Base-by-base conservation (phyloP, 129 eudicot genomes). In the Flaveria sonorensis region DNA sequence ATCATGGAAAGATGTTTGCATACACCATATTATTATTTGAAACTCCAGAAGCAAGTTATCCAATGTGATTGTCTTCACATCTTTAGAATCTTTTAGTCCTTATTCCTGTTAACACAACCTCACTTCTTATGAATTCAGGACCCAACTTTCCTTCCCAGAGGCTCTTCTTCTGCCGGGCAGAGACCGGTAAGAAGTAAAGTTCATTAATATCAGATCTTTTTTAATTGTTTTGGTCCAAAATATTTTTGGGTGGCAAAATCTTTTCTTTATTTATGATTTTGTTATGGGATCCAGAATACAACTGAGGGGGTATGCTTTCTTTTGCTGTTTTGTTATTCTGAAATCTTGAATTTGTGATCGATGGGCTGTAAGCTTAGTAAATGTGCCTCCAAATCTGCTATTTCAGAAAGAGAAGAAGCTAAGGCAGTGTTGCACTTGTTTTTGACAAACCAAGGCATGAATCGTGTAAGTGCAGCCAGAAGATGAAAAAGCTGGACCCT, bases 341-440 rank as follows among this genome's bases (percentile, higher is more conserved):
- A 73, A 83, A 74, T 83, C 76, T 75, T 66, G 62, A 78, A 55
- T 73, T 77, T 75, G 79, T 80, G 40, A 43, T 80, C 75, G 96
- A 87, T 72, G 91, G 71, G 80, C 91, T n/a, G 81, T 82, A 76
- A 90, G 84, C 83, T 55, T 79, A 83, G 83, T 90, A 81, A 76
- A 82, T 16, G 97, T 90, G 59, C 86, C 98, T 74, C 85, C 90
- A 32, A 85, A 75, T 59, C 86, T 88, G 76, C 72, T 93, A 81
- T 83, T 88, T 92, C 98, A 57, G 98, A 90, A 74, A 88, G 86
- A 73, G 98, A 93, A 83, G 98, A 90, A 84, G 98, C 98, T 73
- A 90, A 93, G 82, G 97, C 98, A 53, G 92, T 93, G 16, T 81
- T 93, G 61, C 92, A 90, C 75, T 85, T 93, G 83, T 90, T 90